phyloP scores from a whole-genome alignment of 352 stramenopile species.

The Thalassiosira ordinaria region DNA sequence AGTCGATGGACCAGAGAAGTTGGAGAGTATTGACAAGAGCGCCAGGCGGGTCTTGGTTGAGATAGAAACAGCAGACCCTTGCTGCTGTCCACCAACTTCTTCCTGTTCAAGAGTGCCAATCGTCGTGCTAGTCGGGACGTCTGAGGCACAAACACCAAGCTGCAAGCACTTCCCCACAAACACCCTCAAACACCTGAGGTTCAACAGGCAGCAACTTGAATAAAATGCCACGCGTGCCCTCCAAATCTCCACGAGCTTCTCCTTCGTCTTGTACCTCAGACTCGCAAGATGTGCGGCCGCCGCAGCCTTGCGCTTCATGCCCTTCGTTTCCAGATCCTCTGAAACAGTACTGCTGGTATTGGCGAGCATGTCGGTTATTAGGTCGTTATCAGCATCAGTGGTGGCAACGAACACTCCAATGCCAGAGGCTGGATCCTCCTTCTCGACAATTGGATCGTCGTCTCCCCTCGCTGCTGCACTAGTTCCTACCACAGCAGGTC shows the following conservation, averaged over 20 bases:
- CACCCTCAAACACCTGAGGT: constrained; percentile 64
- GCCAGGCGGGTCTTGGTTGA: constrained; percentile 42
- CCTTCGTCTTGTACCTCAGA: constrained; percentile 52
- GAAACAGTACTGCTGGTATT: constrained; percentile 30
- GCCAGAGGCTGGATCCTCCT: constrained; percentile 52
- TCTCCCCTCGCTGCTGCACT: constrained; percentile 13
- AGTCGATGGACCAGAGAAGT: constrained; percentile 43
- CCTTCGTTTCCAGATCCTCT: constrained; percentile 80
- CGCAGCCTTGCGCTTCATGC: constrained; percentile 80
- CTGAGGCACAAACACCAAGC: constrained; percentile 18
- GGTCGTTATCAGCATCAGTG: neutral
- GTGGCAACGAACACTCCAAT: neutral
- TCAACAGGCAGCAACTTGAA: constrained; percentile 60
- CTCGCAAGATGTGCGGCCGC: constrained; percentile 75
- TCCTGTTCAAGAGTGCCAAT: constrained; percentile 3
- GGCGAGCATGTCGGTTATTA: too few relatives aligned
- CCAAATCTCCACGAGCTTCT: constrained; percentile 66
- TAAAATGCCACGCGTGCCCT: constrained; percentile 71
- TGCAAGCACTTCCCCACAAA: constrained; percentile 58
- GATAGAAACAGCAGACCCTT: constrained; percentile 30
- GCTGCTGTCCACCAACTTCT: constrained; percentile 4
- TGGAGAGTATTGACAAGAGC: constrained; percentile 45
- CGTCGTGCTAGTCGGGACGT: too few relatives aligned
- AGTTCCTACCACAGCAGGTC: too few relatives aligned
- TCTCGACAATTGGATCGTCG: constrained; percentile 50